These are phyloP conservation scores for Calonectria fujianensis DNA, from an alignment of 2,329 filamentous ascomycete species.

Conservation along the genomic window DNA sequence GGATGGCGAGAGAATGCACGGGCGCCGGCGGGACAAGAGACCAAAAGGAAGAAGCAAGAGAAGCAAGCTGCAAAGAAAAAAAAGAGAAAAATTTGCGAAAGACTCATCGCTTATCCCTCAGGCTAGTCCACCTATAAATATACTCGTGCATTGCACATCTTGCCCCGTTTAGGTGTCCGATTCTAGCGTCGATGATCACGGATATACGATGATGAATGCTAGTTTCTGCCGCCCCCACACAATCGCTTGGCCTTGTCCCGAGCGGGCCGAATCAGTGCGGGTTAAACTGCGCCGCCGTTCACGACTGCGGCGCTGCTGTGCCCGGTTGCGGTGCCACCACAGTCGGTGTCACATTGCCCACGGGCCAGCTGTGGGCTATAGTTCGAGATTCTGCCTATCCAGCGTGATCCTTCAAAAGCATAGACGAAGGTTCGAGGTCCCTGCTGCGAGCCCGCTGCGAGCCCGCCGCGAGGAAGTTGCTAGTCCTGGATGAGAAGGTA, in stretches of 20 bases:
- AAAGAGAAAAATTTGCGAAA: not conserved
- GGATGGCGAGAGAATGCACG: conserved; percentile 22
- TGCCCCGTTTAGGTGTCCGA: conserved; percentile 2
- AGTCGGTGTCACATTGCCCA: not conserved
- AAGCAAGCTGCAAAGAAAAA: not conserved
- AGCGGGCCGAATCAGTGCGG: not conserved
- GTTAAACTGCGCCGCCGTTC: not conserved
- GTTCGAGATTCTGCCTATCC: not conserved
- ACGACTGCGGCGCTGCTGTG: conserved; percentile 17
- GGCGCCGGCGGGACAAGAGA: conserved; percentile 1
- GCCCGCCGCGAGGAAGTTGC: not conserved
- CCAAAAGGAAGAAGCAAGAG: not conserved
- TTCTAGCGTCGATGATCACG: conserved; percentile 24
- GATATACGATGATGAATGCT: not conserved
- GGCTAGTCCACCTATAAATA: conserved; percentile 15
- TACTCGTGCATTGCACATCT: conserved; percentile 18
- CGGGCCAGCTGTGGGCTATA: not conserved
- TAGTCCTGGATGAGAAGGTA: not conserved
- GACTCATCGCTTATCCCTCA: conserved; percentile 1
- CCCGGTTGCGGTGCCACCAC: not conserved
- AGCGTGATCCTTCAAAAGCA: not conserved
- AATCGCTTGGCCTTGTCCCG: not conserved
- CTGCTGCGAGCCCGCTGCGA: not conserved
- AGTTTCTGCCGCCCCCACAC: not conserved
- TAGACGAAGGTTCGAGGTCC: not conserved